A percentile compares a stretch with the other conserved stretches of the same genome.
Conservation (phyloP, 768 basidiomycete genomes). For the Tulasnella sp. region DNA sequence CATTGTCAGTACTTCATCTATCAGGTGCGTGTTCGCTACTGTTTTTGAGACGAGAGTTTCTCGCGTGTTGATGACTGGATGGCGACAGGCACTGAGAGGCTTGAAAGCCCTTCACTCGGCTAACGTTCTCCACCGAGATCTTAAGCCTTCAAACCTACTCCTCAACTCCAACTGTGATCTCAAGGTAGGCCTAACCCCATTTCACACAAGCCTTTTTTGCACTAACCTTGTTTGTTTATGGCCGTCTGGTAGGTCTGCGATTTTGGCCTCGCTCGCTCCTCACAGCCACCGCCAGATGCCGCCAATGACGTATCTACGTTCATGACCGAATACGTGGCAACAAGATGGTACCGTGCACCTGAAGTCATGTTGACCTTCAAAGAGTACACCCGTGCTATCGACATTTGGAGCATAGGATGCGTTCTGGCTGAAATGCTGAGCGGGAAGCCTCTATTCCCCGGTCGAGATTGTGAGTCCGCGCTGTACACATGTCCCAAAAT, state of each 20-base stretch:
- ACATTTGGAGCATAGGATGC: conserved; percentile 82
- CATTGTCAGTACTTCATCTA: conserved; percentile 86
- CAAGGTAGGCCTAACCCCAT: conserved; percentile 25
- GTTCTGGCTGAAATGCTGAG: conserved; percentile 95
- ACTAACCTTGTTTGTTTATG: neutral
- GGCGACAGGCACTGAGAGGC: conserved; percentile 61
- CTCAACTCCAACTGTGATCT: conserved; percentile 38
- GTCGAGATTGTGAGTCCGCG: conserved; percentile 59
- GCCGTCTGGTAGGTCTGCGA: conserved; percentile 44
- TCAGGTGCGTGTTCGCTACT: conserved; percentile 24
- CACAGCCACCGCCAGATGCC: conserved; percentile 20
- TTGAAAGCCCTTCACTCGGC: conserved; percentile 95
- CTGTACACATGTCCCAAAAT: neutral
- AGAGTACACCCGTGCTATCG: conserved; percentile 86
- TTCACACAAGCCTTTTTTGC: neutral
- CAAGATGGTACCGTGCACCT: conserved; percentile 97
- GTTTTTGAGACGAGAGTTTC: neutral
- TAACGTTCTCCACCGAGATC: conserved; percentile 56
- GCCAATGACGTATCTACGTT: conserved; percentile 36
- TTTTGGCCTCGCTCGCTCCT: conserved; percentile 86
- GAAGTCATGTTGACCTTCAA: conserved; percentile 99
- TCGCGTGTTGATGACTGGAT: neutral
- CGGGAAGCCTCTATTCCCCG: conserved; percentile 93
- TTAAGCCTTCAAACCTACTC: conserved; percentile 37
- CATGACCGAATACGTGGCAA: conserved; percentile 98